Percentiles rank a stretch among this genome's conserved stretches.
Conservation (phyloP, 805 yeast genomes). For the Lipomyces sp. region DNA sequence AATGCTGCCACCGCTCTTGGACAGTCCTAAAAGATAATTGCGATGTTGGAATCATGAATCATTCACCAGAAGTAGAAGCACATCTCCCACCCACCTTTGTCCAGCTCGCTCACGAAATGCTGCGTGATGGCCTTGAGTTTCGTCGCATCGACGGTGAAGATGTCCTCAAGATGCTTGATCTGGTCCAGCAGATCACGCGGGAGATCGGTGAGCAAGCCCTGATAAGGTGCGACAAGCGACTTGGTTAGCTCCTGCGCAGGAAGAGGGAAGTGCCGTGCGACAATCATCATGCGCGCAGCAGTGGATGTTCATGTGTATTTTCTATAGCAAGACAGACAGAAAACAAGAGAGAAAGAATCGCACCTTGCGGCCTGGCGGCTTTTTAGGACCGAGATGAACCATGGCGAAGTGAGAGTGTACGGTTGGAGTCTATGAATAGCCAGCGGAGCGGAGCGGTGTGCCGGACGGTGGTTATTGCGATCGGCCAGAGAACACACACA, state of each 20-base stretch:
- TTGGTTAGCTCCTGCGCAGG: background rate
- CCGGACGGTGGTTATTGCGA: background rate
- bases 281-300: too few species aligned
- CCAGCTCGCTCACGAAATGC: conserved; percentile 75
- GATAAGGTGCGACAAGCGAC: background rate
- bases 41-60: background rate
- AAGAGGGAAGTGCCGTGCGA: background rate
- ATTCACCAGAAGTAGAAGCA: background rate
- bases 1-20: conserved; percentile 35
- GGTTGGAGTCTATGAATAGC: background rate
- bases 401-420: conserved; percentile 38
- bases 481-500: background rate
- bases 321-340: background rate
- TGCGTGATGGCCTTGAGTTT: conserved; percentile 63
- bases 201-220: conserved; percentile 63
- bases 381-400: conserved; percentile 84
- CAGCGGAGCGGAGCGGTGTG: background rate
- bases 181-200: conserved; percentile 60
- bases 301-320: too few species aligned
- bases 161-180: conserved; percentile 54
- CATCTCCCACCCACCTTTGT: conserved; percentile 63
- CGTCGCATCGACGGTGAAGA: conserved; percentile 60
- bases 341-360: background rate
- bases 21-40: conserved; percentile 20
- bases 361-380: conserved; percentile 75